Percentiles rank a stretch among this genome's conserved stretches.
These are phyloP conservation scores for Vanrija sp. DNA, from an alignment of 1,284 basidiomycete species.

Conservation along the genomic window DNA sequence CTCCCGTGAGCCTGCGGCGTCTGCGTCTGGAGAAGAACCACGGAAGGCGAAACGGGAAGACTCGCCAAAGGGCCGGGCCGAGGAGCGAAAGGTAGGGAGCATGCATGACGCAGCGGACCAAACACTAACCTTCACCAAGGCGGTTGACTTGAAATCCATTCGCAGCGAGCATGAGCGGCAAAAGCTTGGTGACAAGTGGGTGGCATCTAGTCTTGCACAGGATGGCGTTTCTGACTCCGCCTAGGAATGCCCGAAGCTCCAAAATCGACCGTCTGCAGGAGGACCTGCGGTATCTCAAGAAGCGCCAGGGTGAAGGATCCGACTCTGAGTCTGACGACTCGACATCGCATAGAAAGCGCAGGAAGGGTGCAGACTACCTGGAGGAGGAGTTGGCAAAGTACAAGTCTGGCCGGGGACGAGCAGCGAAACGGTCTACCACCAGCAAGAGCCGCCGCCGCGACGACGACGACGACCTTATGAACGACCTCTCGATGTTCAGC, in stretches of 20 bases:
- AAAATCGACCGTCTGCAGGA: conserved; percentile 85
- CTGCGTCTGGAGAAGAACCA: conserved; percentile 11
- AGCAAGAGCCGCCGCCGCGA: conserved; percentile 51
- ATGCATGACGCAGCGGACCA: background rate
- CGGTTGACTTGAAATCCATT: conserved; percentile 62
- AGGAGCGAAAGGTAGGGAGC: conserved; percentile 46
- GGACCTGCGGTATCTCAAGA: conserved; percentile 69
- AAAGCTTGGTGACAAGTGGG: conserved; percentile 59
- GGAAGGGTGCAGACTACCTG: conserved; percentile 62
- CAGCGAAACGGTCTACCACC: conserved; percentile 54
- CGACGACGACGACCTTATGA: conserved; percentile 68
- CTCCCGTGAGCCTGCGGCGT: too few relatives aligned
- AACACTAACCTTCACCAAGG: background rate
- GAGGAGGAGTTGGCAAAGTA: conserved; percentile 78
- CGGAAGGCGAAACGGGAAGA: conserved; percentile 3
- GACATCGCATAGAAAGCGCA: conserved; percentile 23
- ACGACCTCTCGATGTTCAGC: conserved; percentile 66
- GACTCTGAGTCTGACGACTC: conserved; percentile 42
- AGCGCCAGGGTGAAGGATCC: conserved; percentile 34
- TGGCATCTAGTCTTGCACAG: background rate
- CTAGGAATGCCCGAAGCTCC: conserved; percentile 20
- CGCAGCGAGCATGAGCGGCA: conserved; percentile 68
- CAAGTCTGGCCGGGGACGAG: conserved; percentile 61
- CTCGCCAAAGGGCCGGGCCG: background rate
- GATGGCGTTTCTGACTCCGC: background rate